These are phyloP conservation scores for Nannizzia gypsea DNA, from an alignment of 2,329 filamentous ascomycete genomes.

Conservation along the genomic window DNA sequence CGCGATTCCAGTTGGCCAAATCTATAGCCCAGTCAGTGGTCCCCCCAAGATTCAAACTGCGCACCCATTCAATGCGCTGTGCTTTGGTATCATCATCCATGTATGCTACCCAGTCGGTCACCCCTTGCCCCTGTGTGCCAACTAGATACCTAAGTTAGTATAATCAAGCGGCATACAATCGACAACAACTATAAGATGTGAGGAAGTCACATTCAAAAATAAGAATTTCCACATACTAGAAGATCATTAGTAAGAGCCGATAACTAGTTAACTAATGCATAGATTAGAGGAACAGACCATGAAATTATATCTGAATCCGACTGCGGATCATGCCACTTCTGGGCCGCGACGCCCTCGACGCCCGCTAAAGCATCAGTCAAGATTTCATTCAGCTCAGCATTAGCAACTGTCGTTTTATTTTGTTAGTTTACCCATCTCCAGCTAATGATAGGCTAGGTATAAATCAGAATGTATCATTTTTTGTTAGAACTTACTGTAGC, in stretches of 20 bases:
- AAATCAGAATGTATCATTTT: too few relatives aligned
- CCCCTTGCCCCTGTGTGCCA: constrained; percentile 15
- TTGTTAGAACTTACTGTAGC: not conserved
- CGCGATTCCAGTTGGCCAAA: constrained; percentile 11
- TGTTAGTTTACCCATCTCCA: too few relatives aligned
- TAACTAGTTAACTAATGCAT: constrained; percentile 17
- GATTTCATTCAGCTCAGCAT: not conserved
- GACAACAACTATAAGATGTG: not conserved
- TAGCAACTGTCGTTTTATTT: not conserved
- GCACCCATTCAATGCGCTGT: constrained; percentile 14
- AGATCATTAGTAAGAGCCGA: not conserved
- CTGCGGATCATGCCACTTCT: not conserved
- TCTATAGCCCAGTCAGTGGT: constrained; percentile 28
- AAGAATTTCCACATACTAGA: not conserved
- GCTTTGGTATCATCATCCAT: constrained; percentile 20
- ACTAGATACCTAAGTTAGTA: not conserved
- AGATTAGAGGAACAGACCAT: too few relatives aligned
- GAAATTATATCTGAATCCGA: constrained; percentile 17
- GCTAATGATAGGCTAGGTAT: too few relatives aligned
- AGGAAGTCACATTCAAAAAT: not conserved
- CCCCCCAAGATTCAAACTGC: constrained; percentile 20
- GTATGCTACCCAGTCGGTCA: constrained; percentile 25
- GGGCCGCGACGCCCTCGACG: not conserved
- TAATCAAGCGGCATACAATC: too few relatives aligned
- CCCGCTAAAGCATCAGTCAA: not conserved